Conservation (phyloP, 2,329 filamentous ascomycete genomes). For the Colletotrichum aenigma region DNA sequence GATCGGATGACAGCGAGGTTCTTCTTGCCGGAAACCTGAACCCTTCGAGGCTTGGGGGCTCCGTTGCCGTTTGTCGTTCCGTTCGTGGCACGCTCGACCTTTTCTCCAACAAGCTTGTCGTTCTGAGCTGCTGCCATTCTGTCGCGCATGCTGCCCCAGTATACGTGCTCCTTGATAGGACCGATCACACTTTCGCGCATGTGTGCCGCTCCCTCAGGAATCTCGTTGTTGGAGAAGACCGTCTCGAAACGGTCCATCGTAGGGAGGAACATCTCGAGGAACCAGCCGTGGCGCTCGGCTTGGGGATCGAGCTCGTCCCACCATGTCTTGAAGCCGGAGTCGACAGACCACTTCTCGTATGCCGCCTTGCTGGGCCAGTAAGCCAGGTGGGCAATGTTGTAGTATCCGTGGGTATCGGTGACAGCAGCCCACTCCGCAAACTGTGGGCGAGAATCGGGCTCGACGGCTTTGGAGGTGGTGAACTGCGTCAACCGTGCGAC, state of each 20-base stretch:
- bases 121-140: constrained; percentile 42
- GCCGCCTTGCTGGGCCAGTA: constrained; percentile 38
- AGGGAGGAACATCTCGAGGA: constrained; percentile 45
- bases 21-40: constrained; percentile 34
- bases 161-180: constrained; percentile 44
- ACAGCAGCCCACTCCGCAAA: constrained; percentile 21
- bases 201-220: constrained; percentile 43
- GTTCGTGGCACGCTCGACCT: background rate
- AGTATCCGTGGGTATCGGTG: constrained; percentile 13
- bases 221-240: constrained; percentile 38
- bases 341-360: constrained; percentile 33
- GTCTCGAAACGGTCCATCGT: constrained; percentile 47
- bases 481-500: constrained; percentile 9
- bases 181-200: constrained; percentile 41
- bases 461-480: background rate
- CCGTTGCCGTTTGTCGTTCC: background rate
- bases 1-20: constrained; percentile 49
- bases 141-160: constrained; percentile 52
- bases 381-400: constrained; percentile 32
- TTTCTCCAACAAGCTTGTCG: constrained; percentile 34
- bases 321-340: constrained; percentile 40
- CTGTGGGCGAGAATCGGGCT: background rate
- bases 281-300: constrained; percentile 38
- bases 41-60: background rate
- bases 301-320: constrained; percentile 35